Evolutionary conservation across 1,139 yeast genomes (phyloP), one percentile per base, ranked within the genome.

Genomic region (Zygoascus hellenicus): DNA sequence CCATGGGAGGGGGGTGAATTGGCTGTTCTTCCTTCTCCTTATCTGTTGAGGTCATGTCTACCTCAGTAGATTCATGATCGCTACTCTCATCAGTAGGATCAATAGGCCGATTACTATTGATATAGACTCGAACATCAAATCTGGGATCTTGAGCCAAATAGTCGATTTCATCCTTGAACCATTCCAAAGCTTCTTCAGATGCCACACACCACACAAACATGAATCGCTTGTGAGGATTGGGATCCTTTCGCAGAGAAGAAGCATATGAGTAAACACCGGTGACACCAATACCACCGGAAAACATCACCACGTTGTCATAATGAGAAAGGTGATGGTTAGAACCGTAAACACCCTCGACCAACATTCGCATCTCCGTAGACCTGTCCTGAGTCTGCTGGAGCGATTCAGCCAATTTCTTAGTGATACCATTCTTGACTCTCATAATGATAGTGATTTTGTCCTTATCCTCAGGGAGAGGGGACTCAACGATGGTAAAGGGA

Each of bases 251-350:
- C n/a, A 58, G 44, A 28, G 48, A 45, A 38, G 56, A 52, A 9
- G 64, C 58, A 47, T 62, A 58, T 5, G 62, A 49, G 59, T 63
- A 57, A 2, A 58, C 46, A 4, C 81, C 80, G 1, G 90, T 81
- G 49, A 83, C 69, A 58, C 90, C 92, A 54, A 80, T 80, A 48
- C 88, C 87, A 56, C 86, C 82, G 3, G 79, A 77, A 45, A 81
- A 53, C 45, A 81, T 68, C 9, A 79, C 61, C 3, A 71, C 63
- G 42, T 73, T 74, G 48, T 77, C 78, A 57, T 74, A 80, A 48
- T 73, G 72, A 48, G 71, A 70, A 48, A 77, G 49, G 61, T 83
- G 72, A 51, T 77, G 55, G 56, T 67, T 55, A 56, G 65, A 62
- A 57, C 83, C 80, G 56, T 80, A 80, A 0, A 83, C 83, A 0